These are phyloP conservation scores for Talaromyces verruculosus DNA, from an alignment of 2,329 filamentous ascomycete genomes.

Conservation along the genomic window DNA sequence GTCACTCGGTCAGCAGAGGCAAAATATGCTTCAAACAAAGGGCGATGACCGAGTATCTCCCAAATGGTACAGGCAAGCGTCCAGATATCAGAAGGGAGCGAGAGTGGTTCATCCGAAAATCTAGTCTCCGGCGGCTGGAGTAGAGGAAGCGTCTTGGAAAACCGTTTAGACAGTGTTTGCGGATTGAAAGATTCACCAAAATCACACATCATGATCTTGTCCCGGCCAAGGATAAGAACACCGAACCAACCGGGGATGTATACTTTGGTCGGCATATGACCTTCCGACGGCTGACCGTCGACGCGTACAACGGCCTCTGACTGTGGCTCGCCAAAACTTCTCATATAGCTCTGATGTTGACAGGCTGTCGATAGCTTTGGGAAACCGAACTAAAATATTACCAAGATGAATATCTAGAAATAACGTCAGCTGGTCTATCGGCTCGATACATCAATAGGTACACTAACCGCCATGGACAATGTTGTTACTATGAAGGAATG, in stretches of 20 bases:
- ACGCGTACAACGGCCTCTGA: too few species aligned
- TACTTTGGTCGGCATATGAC: too few species aligned
- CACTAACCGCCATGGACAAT: too few species aligned
- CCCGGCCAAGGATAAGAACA: constrained; percentile 15
- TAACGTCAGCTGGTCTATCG: too few species aligned
- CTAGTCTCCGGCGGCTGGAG: constrained; percentile 19
- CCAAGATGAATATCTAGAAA: not conserved
- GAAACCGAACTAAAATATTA: not conserved
- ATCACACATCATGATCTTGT: constrained; percentile 21
- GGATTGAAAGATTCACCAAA: constrained; percentile 25
- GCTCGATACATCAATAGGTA: too few species aligned
- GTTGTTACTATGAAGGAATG: too few species aligned
- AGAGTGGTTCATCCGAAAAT: constrained; percentile 27
- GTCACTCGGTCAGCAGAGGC: constrained; percentile 26
- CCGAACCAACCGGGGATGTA: too few species aligned
- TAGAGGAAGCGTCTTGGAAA: constrained; percentile 12
- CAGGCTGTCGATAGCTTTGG: not conserved
- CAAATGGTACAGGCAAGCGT: constrained; percentile 39
- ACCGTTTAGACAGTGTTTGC: not conserved
- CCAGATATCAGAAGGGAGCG: constrained; percentile 39
- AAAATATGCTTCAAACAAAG: constrained; percentile 28
- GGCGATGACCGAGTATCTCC: constrained; percentile 30
- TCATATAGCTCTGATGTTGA: not conserved
- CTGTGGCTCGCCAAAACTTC: not conserved
- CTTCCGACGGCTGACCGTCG: too few species aligned